Evolutionary conservation across 352 stramenopile genomes (phyloP).

Genomic region (Phytophthora tubulina): DNA sequence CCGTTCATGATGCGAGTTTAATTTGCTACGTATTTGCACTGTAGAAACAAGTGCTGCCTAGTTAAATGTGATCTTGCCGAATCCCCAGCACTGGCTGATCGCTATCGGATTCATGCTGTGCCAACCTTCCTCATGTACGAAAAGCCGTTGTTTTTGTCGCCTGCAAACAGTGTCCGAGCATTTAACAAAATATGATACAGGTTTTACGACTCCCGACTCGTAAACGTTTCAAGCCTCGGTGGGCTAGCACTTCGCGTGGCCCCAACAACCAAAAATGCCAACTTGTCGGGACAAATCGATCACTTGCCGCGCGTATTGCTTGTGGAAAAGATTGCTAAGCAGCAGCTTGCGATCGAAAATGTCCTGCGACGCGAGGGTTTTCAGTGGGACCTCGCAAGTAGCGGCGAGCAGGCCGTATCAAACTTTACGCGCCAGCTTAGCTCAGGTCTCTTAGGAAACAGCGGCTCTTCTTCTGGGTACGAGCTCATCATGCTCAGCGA

Average conservation of each 20-base stretch:
- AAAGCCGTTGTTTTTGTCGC: background rate
- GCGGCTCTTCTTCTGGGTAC: constrained; percentile 35
- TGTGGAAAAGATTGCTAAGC: constrained; percentile 62
- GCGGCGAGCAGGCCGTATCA: constrained; percentile 62
- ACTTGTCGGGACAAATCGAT: constrained; percentile 66
- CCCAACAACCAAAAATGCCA: constrained; percentile 66
- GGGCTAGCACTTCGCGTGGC: constrained; percentile 58
- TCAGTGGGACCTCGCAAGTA: constrained; percentile 73
- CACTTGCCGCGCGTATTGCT: constrained; percentile 71
- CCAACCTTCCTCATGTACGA: constrained; percentile 82
- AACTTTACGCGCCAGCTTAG: constrained; percentile 52
- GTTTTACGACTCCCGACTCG: constrained; percentile 71
- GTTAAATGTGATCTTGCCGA: constrained; percentile 83
- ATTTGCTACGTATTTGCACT: background rate
- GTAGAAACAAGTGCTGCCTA: constrained; percentile 55
- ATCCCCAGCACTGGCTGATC: constrained; percentile 59
- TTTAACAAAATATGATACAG: constrained; percentile 25
- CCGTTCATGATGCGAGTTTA: background rate
- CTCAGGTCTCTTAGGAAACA: constrained; percentile 6
- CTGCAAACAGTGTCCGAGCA: background rate
- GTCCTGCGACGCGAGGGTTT: constrained; percentile 70
- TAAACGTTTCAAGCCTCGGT: constrained; percentile 72
- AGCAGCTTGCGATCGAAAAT: constrained; percentile 70
- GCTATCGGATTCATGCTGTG: constrained; percentile 73
- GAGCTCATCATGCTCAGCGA: constrained; percentile 71